Percentiles rank a stretch among this genome's conserved stretches.
Conservation (phyloP, 768 basidiomycete genomes). For the Russula sp. region DNA sequence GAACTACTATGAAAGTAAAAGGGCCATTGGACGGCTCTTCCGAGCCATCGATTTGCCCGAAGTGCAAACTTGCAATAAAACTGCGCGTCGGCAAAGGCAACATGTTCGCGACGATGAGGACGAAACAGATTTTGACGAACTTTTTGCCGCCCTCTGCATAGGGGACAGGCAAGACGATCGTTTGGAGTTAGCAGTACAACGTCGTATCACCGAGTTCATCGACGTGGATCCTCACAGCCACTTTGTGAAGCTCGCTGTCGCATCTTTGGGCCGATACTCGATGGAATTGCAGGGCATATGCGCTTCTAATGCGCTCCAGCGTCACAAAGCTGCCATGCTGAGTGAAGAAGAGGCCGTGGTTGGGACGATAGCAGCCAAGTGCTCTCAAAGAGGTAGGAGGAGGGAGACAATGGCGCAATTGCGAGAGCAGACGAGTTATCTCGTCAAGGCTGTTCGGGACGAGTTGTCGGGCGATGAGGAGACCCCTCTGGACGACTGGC, state of each 20-base stretch:
- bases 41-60: constrained; percentile 52
- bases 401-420: constrained; percentile 49
- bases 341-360: constrained; percentile 60
- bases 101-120: constrained; percentile 26
- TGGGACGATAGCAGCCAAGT: constrained; percentile 62
- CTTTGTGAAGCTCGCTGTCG: constrained; percentile 8
- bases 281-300: constrained; percentile 46
- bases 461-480: constrained; percentile 48
- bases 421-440: constrained; percentile 47
- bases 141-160: constrained; percentile 18
- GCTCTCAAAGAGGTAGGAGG: constrained; percentile 49
- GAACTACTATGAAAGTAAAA: constrained; percentile 45
- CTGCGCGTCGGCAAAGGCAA: constrained; percentile 22
- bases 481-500: constrained; percentile 34
- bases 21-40: constrained; percentile 58
- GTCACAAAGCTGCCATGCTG: constrained; percentile 36
- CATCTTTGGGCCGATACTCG: constrained; percentile 36
- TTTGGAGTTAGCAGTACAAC: constrained; percentile 20
- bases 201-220: constrained; percentile 27
- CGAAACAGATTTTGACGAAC: constrained; percentile 29
- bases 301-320: constrained; percentile 38
- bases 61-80: constrained; percentile 20
- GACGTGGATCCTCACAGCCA: constrained; percentile 6
- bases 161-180: not conserved
- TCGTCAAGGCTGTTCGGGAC: constrained; percentile 46